Evolutionary conservation across 176 grass and related monocot genomes (phyloP).

Genomic region (Oryza australiensis): DNA sequence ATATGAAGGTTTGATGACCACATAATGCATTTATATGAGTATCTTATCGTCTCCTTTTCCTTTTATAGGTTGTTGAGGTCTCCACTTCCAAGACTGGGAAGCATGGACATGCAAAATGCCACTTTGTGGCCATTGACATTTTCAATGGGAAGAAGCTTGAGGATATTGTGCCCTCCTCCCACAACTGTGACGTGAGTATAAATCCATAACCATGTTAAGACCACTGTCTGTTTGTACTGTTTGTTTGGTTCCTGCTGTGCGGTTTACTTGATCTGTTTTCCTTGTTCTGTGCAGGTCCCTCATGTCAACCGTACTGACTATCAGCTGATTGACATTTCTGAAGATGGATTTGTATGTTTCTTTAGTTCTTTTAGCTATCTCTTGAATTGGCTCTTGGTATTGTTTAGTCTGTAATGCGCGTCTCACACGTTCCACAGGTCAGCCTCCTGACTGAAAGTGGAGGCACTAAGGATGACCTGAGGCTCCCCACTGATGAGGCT

Average conservation of each 20-base stretch:
- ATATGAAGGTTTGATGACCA: not conserved
- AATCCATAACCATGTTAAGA: not conserved
- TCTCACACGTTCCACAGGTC: conserved; percentile 39
- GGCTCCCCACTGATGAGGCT: conserved; percentile 53
- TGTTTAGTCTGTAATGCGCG: not conserved
- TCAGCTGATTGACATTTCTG: conserved; percentile 78
- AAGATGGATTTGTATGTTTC: conserved; percentile 69
- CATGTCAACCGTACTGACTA: conserved; percentile 72
- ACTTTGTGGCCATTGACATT: conserved; percentile 73
- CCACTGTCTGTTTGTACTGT: not conserved
- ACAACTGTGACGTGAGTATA: conserved; percentile 64
- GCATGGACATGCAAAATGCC: conserved; percentile 75
- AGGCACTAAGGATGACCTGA: conserved; percentile 67
- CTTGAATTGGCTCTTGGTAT: not conserved
- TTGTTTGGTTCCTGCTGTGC: not conserved
- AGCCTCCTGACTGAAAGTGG: conserved; percentile 72
- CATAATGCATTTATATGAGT: not conserved
- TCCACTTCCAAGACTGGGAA: conserved; percentile 77
- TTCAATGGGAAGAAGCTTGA: conserved; percentile 77
- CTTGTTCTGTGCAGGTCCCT: conserved; percentile 46
- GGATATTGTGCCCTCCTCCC: conserved; percentile 73
- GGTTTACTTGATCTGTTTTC: conserved; percentile 9
- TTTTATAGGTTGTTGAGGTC: conserved; percentile 72
- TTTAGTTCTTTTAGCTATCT: not conserved
- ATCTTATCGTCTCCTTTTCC: not conserved